Base-by-base conservation (phyloP, 78 protist species). In the Dictyostelium purpureum region DNA sequence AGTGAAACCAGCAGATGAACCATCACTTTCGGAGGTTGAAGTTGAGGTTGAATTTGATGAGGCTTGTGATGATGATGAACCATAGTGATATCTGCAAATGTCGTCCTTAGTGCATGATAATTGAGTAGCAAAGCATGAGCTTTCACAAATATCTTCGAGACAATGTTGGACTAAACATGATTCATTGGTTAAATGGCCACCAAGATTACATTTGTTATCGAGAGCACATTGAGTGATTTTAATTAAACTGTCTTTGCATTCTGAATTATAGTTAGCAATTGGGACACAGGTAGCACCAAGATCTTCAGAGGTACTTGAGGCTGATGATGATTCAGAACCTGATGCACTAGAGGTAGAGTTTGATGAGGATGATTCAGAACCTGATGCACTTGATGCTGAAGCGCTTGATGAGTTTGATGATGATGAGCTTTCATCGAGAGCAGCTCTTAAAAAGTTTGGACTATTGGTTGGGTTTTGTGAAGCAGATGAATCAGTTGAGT, bases 61-160 rank as follows among this genome's bases (percentile, higher is more conserved):
- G 12, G 38, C 11, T 4, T 5, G 21, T 31, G 69, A 61, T 31
- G 71, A 28, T 14, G 71, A 28, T 33, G 42, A 21, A 28, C 38
- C n/a, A 61, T 63, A 63, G 18, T 63, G 33, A 35, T 33, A 63
- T 63, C 71, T 63, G 33, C 71, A 63, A 10, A 63, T 33, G 33
- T 63, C 71, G 16, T 26, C 19, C 42, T 63, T 63, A 12, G 71
- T 63, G 33, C 71, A 63, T 6, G 71, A 28, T 12, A 63, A 35
- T 63, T 33, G 71, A 14, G 71, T 63, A 14, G 71, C 11, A 35
- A 63, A 63, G 33, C 71, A 63, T 63, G 71, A 19, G n/a, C 71
- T 63, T 33, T 63, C 71, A 63, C 71, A 63, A 63, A 63, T 28
- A 43, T 33, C 26, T 63, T 63, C 43, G 33, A 63, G 26, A 33